Evolutionary conservation across 768 basidiomycete species (phyloP).

Genomic region (Phallus indusiatus): DNA sequence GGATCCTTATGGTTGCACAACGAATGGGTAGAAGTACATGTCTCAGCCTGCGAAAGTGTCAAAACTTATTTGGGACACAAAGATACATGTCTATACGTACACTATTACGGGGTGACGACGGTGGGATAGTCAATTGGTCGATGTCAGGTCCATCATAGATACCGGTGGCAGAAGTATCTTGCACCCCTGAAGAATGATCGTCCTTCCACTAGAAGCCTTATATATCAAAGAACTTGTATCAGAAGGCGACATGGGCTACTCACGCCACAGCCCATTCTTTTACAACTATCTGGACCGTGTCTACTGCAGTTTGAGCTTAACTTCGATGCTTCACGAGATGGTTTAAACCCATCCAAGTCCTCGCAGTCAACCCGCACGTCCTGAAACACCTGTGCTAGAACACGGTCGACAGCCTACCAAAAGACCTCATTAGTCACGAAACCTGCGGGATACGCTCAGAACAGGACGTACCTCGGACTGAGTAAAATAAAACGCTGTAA

Average conservation of each 20-base stretch:
- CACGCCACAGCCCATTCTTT: not conserved
- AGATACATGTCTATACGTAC: no score
- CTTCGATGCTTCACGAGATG: not conserved
- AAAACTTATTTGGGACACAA: no score
- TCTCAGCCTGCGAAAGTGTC: no score
- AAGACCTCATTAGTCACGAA: not conserved
- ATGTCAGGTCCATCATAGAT: no score
- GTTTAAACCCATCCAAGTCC: not conserved
- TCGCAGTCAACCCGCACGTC: not conserved
- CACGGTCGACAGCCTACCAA: not conserved
- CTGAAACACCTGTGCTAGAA: not conserved
- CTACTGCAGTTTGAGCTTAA: not conserved
- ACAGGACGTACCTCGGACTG: slow-evolving; percentile 1
- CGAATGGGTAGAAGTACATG: no score
- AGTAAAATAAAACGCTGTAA: not conserved
- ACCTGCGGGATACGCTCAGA: not conserved
- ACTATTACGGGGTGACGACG: no score
- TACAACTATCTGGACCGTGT: not conserved
- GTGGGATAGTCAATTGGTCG: no score
- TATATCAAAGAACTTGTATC: not conserved
- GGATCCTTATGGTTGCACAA: no score
- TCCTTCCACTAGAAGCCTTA: no score
- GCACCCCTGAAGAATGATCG: no score
- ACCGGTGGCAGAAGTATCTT: no score
- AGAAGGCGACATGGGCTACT: not conserved